Evolutionary conservation across 495 filamentous ascomycete genomes (phyloP).

Genomic region (Hypoxylon lenormandii): DNA sequence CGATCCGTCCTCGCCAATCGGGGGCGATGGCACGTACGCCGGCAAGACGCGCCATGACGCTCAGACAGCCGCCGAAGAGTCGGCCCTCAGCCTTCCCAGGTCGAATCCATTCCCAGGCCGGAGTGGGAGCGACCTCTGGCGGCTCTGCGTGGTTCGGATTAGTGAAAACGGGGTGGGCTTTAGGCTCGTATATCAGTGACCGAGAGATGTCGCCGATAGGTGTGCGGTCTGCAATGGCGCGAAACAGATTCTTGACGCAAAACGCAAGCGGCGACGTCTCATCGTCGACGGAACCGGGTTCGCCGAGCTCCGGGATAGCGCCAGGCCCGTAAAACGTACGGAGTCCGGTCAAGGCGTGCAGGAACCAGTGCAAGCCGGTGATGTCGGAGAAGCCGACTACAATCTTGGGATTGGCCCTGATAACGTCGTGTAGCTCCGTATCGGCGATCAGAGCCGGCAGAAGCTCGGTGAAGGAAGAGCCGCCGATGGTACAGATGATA

Average conservation of each 20-base stretch:
- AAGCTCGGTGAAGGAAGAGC: slow-evolving; percentile 47
- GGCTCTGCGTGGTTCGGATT: background rate
- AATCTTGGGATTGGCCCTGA: slow-evolving; percentile 52
- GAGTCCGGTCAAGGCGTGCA: slow-evolving; percentile 48
- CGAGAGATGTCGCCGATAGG: slow-evolving; percentile 37
- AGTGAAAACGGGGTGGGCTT: slow-evolving; percentile 1
- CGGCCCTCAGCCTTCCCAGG: slow-evolving; percentile 41
- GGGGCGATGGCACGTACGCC: slow-evolving; percentile 44
- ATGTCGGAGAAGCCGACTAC: slow-evolving; percentile 55
- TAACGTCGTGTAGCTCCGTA: slow-evolving; percentile 36
- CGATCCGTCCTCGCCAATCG: slow-evolving; percentile 42
- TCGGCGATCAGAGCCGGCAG: slow-evolving; percentile 48
- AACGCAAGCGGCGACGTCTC: slow-evolving; percentile 34
- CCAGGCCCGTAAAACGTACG: slow-evolving; percentile 56
- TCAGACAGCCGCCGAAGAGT: slow-evolving; percentile 52
- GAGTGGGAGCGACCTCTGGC: slow-evolving; percentile 17
- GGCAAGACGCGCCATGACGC: slow-evolving; percentile 45
- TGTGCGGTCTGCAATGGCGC: slow-evolving; percentile 16
- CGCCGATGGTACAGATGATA: slow-evolving; percentile 52
- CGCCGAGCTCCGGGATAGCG: slow-evolving; percentile 49
- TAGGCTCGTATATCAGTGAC: slow-evolving; percentile 18
- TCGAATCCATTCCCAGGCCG: slow-evolving; percentile 44
- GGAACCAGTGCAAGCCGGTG: slow-evolving; percentile 52
- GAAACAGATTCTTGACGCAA: slow-evolving; percentile 25
- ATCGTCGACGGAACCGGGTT: slow-evolving; percentile 32